Evolutionary conservation across 805 yeast genomes (phyloP).

Genomic region (Starmerella roubikii): DNA sequence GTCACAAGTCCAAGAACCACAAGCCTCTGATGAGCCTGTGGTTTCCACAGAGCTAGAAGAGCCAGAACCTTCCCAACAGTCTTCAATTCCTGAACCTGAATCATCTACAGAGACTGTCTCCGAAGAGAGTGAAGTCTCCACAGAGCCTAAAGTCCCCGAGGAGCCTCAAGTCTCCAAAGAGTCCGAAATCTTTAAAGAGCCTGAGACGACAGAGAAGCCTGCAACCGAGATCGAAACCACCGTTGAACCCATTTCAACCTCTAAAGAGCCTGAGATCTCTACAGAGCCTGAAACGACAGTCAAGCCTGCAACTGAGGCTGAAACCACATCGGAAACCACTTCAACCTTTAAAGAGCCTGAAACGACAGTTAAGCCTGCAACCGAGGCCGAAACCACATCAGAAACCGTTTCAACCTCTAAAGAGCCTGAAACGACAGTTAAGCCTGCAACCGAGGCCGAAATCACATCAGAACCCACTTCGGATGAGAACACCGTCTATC

Average conservation of each 20-base stretch:
- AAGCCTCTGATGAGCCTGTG: no score
- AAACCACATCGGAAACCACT: background rate
- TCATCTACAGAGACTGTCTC: background rate
- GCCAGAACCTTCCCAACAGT: no score
- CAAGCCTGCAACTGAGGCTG: background rate
- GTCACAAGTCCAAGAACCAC: background rate
- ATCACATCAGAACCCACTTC: background rate
- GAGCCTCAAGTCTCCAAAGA: background rate
- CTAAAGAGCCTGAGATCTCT: background rate
- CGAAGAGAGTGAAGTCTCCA: background rate
- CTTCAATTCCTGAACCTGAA: background rate
- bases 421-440: background rate
- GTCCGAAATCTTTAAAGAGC: background rate
- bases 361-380: background rate
- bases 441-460: background rate
- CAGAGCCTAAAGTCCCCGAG: background rate
- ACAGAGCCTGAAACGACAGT: no score
- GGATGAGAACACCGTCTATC: slow-evolving; percentile 33
- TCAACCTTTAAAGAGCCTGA: background rate
- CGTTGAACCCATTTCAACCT: background rate
- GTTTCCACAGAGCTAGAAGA: no score
- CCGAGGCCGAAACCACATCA: background rate
- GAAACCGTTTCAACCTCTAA: background rate
- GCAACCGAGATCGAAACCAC: background rate
- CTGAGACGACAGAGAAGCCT: background rate